Conservation (phyloP, 192 early-diverging fungal genomes). For the Linnemannia exigua region DNA sequence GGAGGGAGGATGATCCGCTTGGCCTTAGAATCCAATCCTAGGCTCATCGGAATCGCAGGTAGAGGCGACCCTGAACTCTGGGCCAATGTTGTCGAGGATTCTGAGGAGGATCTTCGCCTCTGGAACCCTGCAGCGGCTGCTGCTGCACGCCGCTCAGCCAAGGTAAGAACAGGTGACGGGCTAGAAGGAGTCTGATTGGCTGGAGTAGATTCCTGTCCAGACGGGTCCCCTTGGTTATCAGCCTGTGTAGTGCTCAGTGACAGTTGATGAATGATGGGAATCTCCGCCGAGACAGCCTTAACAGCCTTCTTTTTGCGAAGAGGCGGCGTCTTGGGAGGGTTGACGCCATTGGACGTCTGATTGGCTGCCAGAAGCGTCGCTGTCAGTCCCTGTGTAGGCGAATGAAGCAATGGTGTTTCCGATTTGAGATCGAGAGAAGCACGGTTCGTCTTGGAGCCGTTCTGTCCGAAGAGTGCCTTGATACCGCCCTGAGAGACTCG, state of each 20-base stretch:
- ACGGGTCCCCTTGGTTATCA: neutral
- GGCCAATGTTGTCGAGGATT: conserved; percentile 22
- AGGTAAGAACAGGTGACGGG: conserved; percentile 14
- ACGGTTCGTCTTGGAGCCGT: conserved; percentile 28
- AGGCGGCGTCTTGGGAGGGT: conserved; percentile 24
- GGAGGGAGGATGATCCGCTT: conserved; percentile 25
- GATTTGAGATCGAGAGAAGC: conserved; percentile 41
- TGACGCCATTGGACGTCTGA: conserved; percentile 10
- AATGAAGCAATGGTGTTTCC: conserved; percentile 9
- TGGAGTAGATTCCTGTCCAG: neutral
- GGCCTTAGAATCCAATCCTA: conserved; percentile 36
- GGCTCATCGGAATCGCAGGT: conserved; percentile 26
- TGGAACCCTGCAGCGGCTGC: conserved; percentile 40
- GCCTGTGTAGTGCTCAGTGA: neutral
- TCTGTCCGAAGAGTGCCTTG: conserved; percentile 51
- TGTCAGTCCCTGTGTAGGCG: conserved; percentile 24
- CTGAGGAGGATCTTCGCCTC: conserved; percentile 44
- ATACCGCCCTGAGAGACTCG: conserved; percentile 52
- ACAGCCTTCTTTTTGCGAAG: conserved; percentile 29
- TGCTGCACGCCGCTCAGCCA: conserved; percentile 47
- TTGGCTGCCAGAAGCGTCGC: conserved; percentile 25
- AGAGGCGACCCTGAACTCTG: neutral
- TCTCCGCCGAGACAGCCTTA: conserved; percentile 40
- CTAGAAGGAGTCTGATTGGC: neutral
- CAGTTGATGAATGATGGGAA: conserved; percentile 16